Evolutionary conservation across 106 monocot genomes (phyloP).

Genomic region (Platanthera zijinensis): DNA sequence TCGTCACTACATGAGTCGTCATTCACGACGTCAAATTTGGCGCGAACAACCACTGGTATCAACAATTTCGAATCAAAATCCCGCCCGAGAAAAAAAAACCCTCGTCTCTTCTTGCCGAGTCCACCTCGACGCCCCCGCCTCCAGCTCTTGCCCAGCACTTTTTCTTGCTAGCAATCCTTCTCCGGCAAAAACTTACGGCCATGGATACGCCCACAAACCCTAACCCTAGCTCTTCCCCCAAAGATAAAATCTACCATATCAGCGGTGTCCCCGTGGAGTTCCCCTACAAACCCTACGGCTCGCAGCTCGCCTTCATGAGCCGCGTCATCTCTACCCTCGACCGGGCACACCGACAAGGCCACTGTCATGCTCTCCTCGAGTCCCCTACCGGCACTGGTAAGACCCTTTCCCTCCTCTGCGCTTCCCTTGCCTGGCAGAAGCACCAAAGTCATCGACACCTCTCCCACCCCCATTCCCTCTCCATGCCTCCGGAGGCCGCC

Average conservation of each 20-base stretch:
- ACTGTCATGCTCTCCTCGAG: conserved; percentile 88
- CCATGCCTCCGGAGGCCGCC: background rate
- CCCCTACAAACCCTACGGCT: conserved; percentile 92
- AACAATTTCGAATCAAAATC: background rate
- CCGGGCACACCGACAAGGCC: conserved; percentile 63
- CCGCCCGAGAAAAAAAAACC: background rate
- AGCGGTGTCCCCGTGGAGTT: conserved; percentile 90
- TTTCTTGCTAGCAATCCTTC: conserved; percentile 13
- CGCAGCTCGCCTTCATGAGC: conserved; percentile 98
- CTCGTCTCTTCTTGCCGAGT: background rate
- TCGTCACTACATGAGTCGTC: no score
- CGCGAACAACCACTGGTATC: no score
- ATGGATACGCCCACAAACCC: conserved; percentile 6
- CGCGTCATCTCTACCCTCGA: conserved; percentile 84
- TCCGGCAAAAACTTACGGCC: background rate
- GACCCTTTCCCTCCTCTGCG: conserved; percentile 95
- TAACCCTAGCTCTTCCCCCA: conserved; percentile 8
- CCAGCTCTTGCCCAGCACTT: background rate
- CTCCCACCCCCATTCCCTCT: background rate
- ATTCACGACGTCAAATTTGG: no score
- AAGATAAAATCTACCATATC: conserved; percentile 60
- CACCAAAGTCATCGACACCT: conserved; percentile 18
- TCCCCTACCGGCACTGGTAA: conserved; percentile 99
- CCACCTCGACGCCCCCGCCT: background rate
- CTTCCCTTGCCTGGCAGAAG: conserved; percentile 85